Conservation (phyloP, 148 eudicot species). For the Nyssa sinensis region DNA sequence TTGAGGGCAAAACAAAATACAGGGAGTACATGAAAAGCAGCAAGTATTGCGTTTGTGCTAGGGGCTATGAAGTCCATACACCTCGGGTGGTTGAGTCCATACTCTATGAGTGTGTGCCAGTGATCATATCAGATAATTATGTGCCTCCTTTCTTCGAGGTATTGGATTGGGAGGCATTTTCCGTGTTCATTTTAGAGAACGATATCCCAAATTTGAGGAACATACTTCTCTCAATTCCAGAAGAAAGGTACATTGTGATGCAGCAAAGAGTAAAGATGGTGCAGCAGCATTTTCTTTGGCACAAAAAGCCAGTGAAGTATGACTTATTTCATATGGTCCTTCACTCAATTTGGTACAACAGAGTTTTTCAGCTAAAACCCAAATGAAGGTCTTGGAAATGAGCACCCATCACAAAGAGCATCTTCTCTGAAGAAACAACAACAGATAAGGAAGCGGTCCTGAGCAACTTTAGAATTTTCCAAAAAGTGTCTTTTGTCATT, state of each 20-base stretch:
- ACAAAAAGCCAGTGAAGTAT: constrained; percentile 60
- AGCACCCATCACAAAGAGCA: background rate
- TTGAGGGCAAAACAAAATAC: constrained; percentile 58
- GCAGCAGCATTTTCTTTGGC: constrained; percentile 70
- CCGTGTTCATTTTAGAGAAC: constrained; percentile 60
- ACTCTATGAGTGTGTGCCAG: constrained; percentile 75
- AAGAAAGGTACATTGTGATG: constrained; percentile 62
- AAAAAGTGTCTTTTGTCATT: background rate
- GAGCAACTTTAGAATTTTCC: background rate
- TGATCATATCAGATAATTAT: constrained; percentile 73
- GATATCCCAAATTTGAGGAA: constrained; percentile 69
- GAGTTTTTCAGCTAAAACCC: constrained; percentile 42
- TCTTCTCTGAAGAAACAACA: background rate
- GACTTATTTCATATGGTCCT: constrained; percentile 86
- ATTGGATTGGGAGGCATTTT: constrained; percentile 69
- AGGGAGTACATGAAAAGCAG: constrained; percentile 73
- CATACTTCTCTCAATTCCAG: constrained; percentile 62
- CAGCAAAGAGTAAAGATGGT: constrained; percentile 52
- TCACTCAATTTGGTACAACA: constrained; percentile 81
- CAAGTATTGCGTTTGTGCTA: constrained; percentile 79
- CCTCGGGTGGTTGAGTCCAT: constrained; percentile 76
- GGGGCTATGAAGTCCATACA: constrained; percentile 72
- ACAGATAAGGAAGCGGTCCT: background rate
- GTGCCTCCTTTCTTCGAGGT: constrained; percentile 85
- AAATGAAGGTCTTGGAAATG: background rate